Conservation (phyloP, 345 rosid genomes). For the Salix udensis region DNA sequence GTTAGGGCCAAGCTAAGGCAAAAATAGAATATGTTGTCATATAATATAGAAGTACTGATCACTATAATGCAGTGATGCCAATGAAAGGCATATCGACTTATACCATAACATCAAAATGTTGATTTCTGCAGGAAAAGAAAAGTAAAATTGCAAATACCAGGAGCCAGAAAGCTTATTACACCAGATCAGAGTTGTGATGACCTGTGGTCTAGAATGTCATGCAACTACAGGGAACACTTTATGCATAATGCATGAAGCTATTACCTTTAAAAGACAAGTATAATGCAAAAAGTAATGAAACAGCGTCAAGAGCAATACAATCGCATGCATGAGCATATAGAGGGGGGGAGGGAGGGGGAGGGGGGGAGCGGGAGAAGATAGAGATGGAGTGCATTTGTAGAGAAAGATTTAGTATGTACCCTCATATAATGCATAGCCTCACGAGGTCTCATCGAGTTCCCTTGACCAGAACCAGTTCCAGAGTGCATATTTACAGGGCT, state of each 20-base stretch:
- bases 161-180: neutral
- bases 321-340: neutral
- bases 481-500: slow-evolving; percentile 59
- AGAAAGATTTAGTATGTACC: slow-evolving; percentile 43
- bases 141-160: neutral
- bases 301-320: neutral
- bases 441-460: slow-evolving; percentile 73
- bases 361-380: neutral
- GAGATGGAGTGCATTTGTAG: neutral
- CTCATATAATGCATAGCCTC: slow-evolving; percentile 68
- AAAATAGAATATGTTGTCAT: slow-evolving; percentile 18
- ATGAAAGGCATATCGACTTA: neutral
- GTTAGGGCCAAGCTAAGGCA: slow-evolving; percentile 46
- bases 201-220: neutral
- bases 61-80: neutral
- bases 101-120: neutral
- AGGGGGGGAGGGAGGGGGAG: neutral
- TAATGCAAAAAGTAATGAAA: neutral
- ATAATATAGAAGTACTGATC: neutral
- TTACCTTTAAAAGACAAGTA: neutral
- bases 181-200: neutral
- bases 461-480: slow-evolving; percentile 64
- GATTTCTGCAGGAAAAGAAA: neutral
- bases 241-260: neutral
- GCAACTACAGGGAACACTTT: neutral